Conservation (phyloP, 352 stramenopile genomes). For the Globisporangium mamillatum region DNA sequence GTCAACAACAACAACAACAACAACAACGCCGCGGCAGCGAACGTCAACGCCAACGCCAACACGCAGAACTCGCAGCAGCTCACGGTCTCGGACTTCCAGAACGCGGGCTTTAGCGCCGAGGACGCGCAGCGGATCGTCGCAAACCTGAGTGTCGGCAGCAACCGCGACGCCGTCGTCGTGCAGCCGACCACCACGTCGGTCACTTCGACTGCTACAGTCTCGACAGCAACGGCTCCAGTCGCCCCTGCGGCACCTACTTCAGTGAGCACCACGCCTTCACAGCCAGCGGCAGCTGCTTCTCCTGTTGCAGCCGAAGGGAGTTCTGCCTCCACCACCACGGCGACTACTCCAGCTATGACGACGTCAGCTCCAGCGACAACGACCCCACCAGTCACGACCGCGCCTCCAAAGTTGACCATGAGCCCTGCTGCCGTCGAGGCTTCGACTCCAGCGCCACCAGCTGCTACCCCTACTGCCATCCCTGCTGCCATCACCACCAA, state of each 20-base stretch:
- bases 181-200: neutral
- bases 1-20: constrained; percentile 1
- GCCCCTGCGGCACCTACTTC: neutral
- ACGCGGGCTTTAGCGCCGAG: constrained; percentile 16
- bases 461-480: neutral
- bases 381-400: neutral
- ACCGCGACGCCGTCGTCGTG: constrained; percentile 3
- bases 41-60: neutral
- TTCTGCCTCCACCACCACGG: neutral
- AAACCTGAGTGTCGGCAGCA: constrained; percentile 1
- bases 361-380: neutral
- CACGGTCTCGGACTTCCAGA: constrained; percentile 21
- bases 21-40: neutral
- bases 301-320: neutral
- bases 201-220: neutral
- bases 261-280: neutral
- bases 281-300: neutral
- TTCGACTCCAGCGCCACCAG: neutral
- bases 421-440: neutral
- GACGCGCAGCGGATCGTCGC: constrained; percentile 20
- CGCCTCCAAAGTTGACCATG: neutral
- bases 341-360: too few relatives aligned
- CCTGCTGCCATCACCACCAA: neutral
- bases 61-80: constrained; percentile 1
- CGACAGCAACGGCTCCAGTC: neutral